Evolutionary conservation across 352 stramenopile species (phyloP).

Genomic region (Globisporangium canariense): DNA sequence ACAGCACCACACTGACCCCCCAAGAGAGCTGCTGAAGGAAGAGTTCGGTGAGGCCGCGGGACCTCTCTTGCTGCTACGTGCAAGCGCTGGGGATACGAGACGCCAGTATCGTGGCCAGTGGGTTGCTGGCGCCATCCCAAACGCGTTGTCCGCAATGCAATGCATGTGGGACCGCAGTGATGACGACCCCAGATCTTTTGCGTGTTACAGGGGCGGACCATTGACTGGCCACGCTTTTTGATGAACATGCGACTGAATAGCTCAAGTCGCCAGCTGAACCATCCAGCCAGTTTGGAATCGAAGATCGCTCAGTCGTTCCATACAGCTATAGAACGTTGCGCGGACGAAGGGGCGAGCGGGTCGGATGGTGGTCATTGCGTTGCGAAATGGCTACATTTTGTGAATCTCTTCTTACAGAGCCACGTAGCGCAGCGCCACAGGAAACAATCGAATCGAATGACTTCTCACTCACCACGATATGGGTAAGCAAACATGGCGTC

Average conservation of each 20-base stretch:
- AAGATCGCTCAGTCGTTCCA: neutral
- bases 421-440: too few relatives aligned
- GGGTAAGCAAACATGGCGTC: too few relatives aligned
- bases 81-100: neutral
- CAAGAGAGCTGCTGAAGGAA: neutral
- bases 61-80: neutral
- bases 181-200: too few relatives aligned
- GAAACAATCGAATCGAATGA: neutral
- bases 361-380: neutral
- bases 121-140: neutral
- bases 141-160: too few relatives aligned
- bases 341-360: too few relatives aligned
- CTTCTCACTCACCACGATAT: neutral
- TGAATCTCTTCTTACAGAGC: neutral
- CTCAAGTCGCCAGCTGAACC: neutral
- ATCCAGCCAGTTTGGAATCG: neutral
- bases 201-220: neutral
- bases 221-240: neutral
- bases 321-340: neutral
- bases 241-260: neutral
- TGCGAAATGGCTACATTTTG: neutral
- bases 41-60: neutral
- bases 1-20: constrained; percentile 5
- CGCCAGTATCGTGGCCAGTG: neutral
- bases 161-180: too few relatives aligned